Evolutionary conservation across 805 yeast species (phyloP), one percentile per base, ranked within the genome.

Genomic region (Myxozyma kluyveri): DNA sequence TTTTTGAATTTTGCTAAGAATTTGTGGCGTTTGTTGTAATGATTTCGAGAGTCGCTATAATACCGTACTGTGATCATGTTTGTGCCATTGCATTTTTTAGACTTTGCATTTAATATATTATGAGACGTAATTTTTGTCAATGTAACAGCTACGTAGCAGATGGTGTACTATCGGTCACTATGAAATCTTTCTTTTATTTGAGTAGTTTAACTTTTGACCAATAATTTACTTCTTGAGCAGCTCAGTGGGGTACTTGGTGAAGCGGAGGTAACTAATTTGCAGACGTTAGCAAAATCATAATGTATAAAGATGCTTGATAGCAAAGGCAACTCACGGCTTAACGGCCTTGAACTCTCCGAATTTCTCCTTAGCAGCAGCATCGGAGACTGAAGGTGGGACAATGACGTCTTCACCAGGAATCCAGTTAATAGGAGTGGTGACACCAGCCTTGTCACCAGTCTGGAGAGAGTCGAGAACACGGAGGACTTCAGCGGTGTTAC

Each of bases 391-490:
- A 61, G 96, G 95, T 67, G 95, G 96, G 59, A 90, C 86, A 69
- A 89, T 89, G 52, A 90, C 96, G 68, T 89, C 96, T 64, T 87
- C 80, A 61, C 96, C 96, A 49, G 78, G 82, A 52, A 76, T 77
- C 97, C 97, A 89, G 80, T 89, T 84, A 70, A 90, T 86, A 61
- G 96, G 96, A 50, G 97, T 90, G 60, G 90, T 91, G 65, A 89
- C 80, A 68, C 95, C 87, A 76, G 84, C 76, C 71, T 82, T 81
- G 74, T 89, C 97, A 63, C 88, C 87, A 59, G 82, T 75, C 77
- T 89, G 96, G 68, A 89, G 77, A 53, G 96, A 86, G 74, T 89
- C 97, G 62, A 89, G 73, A 51, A 86, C 96, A 76, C 97, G 84
- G 68, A 89, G 77, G 47, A 89, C 95, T 77, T 89, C 97, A 51